Base-by-base conservation (phyloP, 2,329 filamentous ascomycete species). In the Dactylonectria estremocensis region DNA sequence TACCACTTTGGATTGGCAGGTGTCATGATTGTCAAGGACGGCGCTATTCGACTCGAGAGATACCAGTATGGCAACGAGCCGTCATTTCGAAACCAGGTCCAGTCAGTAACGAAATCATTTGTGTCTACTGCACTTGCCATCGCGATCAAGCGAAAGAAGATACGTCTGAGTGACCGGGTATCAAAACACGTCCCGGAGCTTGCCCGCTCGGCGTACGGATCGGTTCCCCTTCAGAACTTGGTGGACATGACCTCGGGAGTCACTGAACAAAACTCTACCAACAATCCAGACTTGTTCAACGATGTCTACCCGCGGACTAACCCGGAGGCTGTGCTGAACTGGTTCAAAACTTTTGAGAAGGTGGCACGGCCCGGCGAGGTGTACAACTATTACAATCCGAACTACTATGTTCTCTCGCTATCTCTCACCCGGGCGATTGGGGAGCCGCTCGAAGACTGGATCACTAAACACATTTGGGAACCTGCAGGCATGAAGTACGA, bases 361-460 rank as follows among this genome's bases (percentile, higher is more conserved):
- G 53, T 56, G 8, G 33, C 53, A 3, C 5, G 22, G 18, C 53
- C 53, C 3, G 33, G 53, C 8, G 35, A 56, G 10, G 35, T 22
- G 33, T 56, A 13, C 35, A 24, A 56, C 33, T 56, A 56, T 14
- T 56, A 56, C 53, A 56, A 56, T 35, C 53, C 53, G 6, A 56
- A 40, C 53, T 56, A 56, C 20, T 56, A 56, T 9, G 53, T 56
- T 16, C 33, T 43, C 7, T 56, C 53, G 16, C 53, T 56, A 10
- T 56, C 33, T 16, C 53, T 56, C n/a, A n/a, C n/a, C n/a, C 53
- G 53, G 5, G 53, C 53, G 10, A 16, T 56, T 16, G 53, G 33
- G 11, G 53, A 56, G 33, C 53, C 53, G 1, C 16, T 56, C 2
- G 18, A 43, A 8, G 53, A 56, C 18, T 56, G 33, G 33, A 20